Conservation (phyloP, 306 rosid species). For the Gastrolobium bilobum region DNA sequence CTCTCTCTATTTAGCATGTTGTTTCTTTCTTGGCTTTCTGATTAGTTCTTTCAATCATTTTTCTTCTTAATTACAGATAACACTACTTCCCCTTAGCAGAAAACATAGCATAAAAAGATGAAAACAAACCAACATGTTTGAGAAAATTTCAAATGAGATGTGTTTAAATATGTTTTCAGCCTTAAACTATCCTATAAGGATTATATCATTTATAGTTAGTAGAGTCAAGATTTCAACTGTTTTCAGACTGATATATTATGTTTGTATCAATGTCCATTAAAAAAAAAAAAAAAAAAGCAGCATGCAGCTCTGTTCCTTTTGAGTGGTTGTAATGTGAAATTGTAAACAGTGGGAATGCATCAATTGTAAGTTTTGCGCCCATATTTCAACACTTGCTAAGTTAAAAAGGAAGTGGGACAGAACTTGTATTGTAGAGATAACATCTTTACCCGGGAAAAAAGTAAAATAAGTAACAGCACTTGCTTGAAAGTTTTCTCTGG, state of each 20-base stretch:
- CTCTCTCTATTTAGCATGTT: conserved; percentile 14
- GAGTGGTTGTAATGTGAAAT: background rate
- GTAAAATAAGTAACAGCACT: too few species aligned
- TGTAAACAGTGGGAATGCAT: background rate
- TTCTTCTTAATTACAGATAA: background rate
- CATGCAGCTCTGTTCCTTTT: background rate
- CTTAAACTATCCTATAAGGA: background rate
- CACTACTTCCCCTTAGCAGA: background rate
- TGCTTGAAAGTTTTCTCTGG: background rate
- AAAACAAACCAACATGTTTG: background rate
- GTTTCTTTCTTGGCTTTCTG: conserved; percentile 45
- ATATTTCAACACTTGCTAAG: background rate
- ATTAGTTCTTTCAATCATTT: conserved; percentile 51
- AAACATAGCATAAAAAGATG: background rate
- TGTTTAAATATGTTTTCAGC: background rate
- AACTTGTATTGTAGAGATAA: background rate
- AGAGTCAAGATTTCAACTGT: background rate
- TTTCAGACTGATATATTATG: background rate
- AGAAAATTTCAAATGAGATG: background rate
- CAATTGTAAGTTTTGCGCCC: background rate
- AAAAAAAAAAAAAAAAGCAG: background rate
- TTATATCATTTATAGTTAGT: too few species aligned
- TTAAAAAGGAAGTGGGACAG: background rate
- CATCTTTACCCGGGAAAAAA: background rate
- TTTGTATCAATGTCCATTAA: background rate